Evolutionary conservation across 2,329 filamentous ascomycete genomes (phyloP), one percentile per base, ranked within the genome.

Genomic region (Aspergillus sp.): DNA sequence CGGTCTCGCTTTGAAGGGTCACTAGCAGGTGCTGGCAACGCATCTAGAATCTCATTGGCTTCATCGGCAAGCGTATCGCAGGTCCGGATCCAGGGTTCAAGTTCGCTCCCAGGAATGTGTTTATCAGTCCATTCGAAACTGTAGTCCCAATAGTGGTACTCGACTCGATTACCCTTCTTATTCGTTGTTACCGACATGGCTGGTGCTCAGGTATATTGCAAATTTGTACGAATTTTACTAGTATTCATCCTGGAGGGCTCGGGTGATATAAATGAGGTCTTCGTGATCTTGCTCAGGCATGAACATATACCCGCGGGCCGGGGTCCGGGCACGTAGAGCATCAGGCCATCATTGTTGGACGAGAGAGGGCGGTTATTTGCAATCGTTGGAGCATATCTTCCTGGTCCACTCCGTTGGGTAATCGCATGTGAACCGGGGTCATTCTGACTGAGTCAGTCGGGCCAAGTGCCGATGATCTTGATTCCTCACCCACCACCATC

Each of bases 1-100:
- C 90, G 70, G 67, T 91, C 88, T 64, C 53, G 53, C n/a, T 49
- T 46, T 14, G 41, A 21, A 0, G 45, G 19, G 7, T 52, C 48
- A 14, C 14, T 17, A 9, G 41, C 11, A 7, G 41, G 15, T 6
- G 40, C 31, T 2, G 54, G 54, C 8, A 56, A 19, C 4, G 19
- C 41, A 7, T 58, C 49, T 19, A 58, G 19, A 1, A 54, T 12
- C 17, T 43, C 56, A 14, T 39, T 58, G 17, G 44, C 52, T 14
- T 58, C 51, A 19, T 58, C 56, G 25, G 56, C 56, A 5, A 58
- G 50, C 14, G 23, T 54, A 40, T 58, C 56, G 25, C 56, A 58
- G 25, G 50, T 44, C 8, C 37, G 39, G 5, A 35, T 58, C 56
- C 41, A 58, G 12, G 50, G 45, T 5, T 50, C 44, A 15, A 54